Evolutionary conservation across 192 early-diverging fungal genomes (phyloP), one percentile per base, ranked within the genome.

Genomic region (Globomyces pollinis-pini): DNA sequence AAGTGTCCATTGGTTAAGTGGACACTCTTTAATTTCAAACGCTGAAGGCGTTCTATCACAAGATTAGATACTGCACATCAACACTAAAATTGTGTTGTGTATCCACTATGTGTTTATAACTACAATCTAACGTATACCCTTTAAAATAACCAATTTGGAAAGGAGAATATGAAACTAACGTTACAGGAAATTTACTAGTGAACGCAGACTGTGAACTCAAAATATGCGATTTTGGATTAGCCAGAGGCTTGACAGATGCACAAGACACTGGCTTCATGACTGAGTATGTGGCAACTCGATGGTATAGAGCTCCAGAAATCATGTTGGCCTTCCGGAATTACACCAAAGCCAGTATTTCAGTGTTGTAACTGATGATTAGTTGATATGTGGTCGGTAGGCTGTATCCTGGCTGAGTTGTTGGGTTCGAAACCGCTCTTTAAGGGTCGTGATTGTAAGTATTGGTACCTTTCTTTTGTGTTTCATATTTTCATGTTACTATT

Each of bases 291-390:
- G 91, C 92, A 7, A 94, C 92, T 13, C 71, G 92, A 61, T 94
- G 91, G 91, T 94, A 94, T 72, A 78, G 92, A 53, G 92, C 92
- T 9, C 92, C 92, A 29, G 92, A 94, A 59, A 94, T 94, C 60
- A 94, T 94, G 92, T 73, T 94, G 51, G 86, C 90, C 24, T 94
- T 92, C 67, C 88, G 90, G 60, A 88, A 86, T 63, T 94, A 94
- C 70, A 91, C 91, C 57, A 91, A 93, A 71, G 92, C 92, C 6
- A 91, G 60, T 62, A 66, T 5, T 18, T 66, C 16, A 12, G 16
- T 26, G 32, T 65, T 13, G 13, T 12, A 15, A 50, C 18, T n/a
- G n/a, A n/a, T n/a, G n/a, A n/a, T n/a, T n/a, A n/a, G n/a, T 62
- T 42, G 60, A 62, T 18, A 26, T 62, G 60, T 62, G 60, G 60